Base-by-base conservation (phyloP, 78 protist genomes). In the Polysphondylium violaceum region DNA sequence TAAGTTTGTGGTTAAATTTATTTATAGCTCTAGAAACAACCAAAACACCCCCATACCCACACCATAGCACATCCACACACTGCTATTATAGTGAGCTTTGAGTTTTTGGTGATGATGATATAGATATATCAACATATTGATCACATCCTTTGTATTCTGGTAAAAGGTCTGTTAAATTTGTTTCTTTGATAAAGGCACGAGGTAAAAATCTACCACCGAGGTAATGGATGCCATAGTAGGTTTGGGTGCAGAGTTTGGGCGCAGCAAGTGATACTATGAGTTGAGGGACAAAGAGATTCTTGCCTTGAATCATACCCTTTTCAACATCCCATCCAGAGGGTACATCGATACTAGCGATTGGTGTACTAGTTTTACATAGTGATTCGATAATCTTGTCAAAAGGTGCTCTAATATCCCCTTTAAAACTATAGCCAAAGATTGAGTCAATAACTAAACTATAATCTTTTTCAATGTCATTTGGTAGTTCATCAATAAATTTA, bases 261-360 rank as follows among this genome's bases (percentile, higher is more conserved):
- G 94, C 83, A 2, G 98, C 87, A 21, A 97, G 71, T 9, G 96
- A 91, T 12, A 97, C 58, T 36, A 97, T 65, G 11, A 73, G 23
- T 25, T 40, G 36, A 47, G 93, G 86, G 29, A 50, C 41, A 36
- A 87, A 76, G 38, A 55, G 25, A 14, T 87, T 76, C 19, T 41
- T 55, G 14, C 38, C 25, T n/a, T 73, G 51, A 65, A 65, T 65
- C 33, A 38, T 65, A 31, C 87, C 87, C 40, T 67, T 9, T 23
- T 97, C 98, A 5, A 97, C 96, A 79, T 95, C 93, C 98, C 98
- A 97, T 8, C 98, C 98, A 21, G 90, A 59, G 11, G 98, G 98
- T 9, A 97, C 75, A 47, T 97, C 98, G 19, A 97, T 74, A 3
- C 95, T 68, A n/a, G 51, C 97, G 40, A 97, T 74, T n/a, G 95